Percentiles rank a stretch among this genome's conserved stretches.
Conservation (phyloP, 2,329 filamentous ascomycete species). For the Diaporthe capsici region DNA sequence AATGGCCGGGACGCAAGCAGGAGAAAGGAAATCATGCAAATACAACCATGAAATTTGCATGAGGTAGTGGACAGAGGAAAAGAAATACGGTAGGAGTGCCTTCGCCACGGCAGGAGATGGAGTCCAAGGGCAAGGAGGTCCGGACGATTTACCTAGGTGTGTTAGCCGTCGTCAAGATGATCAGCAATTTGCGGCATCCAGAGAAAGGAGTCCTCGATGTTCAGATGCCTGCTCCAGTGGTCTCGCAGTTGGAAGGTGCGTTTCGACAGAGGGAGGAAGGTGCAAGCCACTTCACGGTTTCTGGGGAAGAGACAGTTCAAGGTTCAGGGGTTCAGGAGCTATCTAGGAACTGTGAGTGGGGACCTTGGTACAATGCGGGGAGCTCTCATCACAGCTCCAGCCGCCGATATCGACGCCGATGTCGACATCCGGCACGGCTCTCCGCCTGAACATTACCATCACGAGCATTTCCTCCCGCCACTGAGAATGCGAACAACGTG, state of each 20-base stretch:
- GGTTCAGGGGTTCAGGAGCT: constrained; percentile 11
- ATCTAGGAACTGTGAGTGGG: too few relatives aligned
- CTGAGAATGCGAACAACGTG: constrained; percentile 37
- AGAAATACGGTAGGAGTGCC: background rate
- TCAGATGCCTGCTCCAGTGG: background rate
- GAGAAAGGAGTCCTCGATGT: background rate
- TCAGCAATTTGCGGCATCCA: background rate
- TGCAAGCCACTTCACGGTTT: background rate
- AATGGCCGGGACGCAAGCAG: background rate
- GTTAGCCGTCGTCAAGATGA: background rate
- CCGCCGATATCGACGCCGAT: background rate
- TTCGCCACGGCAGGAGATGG: background rate
- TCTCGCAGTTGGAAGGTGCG: background rate
- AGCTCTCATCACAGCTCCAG: constrained; percentile 36
- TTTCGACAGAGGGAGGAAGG: background rate
- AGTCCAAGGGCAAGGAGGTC: background rate
- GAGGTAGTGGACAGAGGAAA: background rate
- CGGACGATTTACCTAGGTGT: too few relatives aligned
- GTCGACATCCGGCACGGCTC: constrained; percentile 2
- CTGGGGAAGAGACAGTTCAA: background rate
- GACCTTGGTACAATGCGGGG: constrained; percentile 16
- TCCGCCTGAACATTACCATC: background rate
- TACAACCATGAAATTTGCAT: background rate
- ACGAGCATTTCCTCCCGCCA: background rate
- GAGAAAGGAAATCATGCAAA: background rate